These are phyloP conservation scores for Takashimella koratensis DNA, from an alignment of 1,284 basidiomycete genomes.

Conservation along the genomic window DNA sequence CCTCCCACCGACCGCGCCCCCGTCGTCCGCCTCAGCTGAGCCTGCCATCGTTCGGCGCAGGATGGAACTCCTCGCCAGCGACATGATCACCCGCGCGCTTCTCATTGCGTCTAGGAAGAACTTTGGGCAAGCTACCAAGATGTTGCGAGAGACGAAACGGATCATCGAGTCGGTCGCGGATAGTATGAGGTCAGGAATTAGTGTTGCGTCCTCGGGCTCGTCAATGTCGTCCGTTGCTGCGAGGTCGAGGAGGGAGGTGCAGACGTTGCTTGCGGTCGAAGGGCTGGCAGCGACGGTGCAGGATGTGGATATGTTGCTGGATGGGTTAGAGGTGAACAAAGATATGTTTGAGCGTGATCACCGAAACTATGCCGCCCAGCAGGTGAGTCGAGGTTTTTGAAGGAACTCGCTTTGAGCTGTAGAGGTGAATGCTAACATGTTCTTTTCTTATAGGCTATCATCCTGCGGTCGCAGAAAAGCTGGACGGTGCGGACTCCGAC, in stretches of 20 bases:
- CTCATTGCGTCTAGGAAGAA: constrained; percentile 84
- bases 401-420: not conserved
- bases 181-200: constrained; percentile 57
- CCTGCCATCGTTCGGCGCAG: constrained; percentile 82
- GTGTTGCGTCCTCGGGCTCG: not conserved
- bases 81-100: constrained; percentile 90
- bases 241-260: constrained; percentile 68
- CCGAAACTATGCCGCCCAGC: constrained; percentile 87
- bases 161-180: constrained; percentile 78
- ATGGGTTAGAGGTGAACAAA: constrained; percentile 83
- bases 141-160: constrained; percentile 80
- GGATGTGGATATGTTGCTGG: constrained; percentile 76
- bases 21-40: constrained; percentile 61
- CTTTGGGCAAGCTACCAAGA: constrained; percentile 76
- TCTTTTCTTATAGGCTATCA: constrained; percentile 72
- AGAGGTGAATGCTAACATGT: constrained; percentile 9
- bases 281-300: constrained; percentile 76
- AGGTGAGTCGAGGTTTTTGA: constrained; percentile 55
- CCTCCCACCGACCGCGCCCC: constrained; percentile 57
- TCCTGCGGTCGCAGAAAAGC: constrained; percentile 83
- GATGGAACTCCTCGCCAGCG: constrained; percentile 86
- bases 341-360: constrained; percentile 85
- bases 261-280: constrained; percentile 65
- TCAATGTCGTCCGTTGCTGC: constrained; percentile 16
- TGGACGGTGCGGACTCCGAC: constrained; percentile 84